Conservation (phyloP, 371 early-diverging fungal species). For the Mortierella sp. region DNA sequence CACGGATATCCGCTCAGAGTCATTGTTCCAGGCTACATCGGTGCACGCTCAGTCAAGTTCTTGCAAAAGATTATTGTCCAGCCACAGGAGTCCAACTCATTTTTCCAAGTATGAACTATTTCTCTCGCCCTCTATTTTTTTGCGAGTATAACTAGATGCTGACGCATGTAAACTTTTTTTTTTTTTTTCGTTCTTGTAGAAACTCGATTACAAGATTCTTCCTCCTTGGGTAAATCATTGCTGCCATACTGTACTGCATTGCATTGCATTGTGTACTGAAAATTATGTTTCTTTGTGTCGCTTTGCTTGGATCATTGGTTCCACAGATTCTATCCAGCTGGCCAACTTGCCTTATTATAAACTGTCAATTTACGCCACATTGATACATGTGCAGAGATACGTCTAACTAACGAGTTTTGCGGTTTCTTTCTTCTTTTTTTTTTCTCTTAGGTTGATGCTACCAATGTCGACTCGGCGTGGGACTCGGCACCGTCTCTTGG, state of each 20-base stretch:
- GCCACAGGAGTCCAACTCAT: conserved; percentile 76
- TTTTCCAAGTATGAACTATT: conserved; percentile 63
- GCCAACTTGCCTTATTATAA: background rate
- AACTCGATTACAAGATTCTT: conserved; percentile 87
- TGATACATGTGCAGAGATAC: background rate
- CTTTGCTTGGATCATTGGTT: background rate
- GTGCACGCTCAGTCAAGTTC: conserved; percentile 90
- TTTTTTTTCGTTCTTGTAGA: conserved; percentile 47
- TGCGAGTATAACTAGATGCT: conserved; percentile 33
- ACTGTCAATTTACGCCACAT: background rate
- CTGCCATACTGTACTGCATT: background rate
- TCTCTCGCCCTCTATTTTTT: conserved; percentile 51
- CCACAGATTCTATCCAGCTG: background rate
- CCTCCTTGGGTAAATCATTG: conserved; percentile 67
- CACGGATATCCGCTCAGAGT: conserved; percentile 89
- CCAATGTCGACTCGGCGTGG: conserved; percentile 63
- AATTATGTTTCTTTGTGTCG: background rate
- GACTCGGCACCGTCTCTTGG: conserved; percentile 72
- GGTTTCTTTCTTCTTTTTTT: background rate
- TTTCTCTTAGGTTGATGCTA: conserved; percentile 16
- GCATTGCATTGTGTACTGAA: background rate
- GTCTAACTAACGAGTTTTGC: background rate
- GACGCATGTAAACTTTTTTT: conserved; percentile 54
- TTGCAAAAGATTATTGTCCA: conserved; percentile 67
- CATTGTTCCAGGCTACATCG: conserved; percentile 91